Evolutionary conservation across 2,329 filamentous ascomycete species (phyloP).

Genomic region (Penicillium digitatum): DNA sequence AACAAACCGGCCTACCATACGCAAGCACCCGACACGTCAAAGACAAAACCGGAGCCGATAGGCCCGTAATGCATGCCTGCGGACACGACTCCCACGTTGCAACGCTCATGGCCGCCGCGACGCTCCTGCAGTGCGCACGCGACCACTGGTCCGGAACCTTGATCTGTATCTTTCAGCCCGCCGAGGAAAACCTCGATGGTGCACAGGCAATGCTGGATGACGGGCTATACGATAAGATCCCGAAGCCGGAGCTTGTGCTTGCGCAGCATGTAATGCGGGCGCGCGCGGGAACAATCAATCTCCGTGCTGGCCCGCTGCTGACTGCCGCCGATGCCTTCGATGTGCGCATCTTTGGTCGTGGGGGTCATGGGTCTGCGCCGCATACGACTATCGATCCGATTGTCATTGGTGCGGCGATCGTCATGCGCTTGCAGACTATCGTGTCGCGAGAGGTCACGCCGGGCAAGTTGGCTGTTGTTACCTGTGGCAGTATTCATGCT

Average conservation of each 20-base stretch:
- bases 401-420: constrained; percentile 42
- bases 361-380: constrained; percentile 45
- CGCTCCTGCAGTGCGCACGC: constrained; percentile 44
- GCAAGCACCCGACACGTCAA: constrained; percentile 48
- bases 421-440: constrained; percentile 42
- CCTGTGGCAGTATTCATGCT: constrained; percentile 43
- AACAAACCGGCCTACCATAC: constrained; percentile 54
- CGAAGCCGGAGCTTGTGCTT: constrained; percentile 54
- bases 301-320: constrained; percentile 33
- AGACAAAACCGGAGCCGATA: constrained; percentile 47
- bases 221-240: constrained; percentile 53
- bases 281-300: constrained; percentile 35
- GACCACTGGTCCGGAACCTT: constrained; percentile 57
- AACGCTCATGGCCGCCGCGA: constrained; percentile 53
- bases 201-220: constrained; percentile 58
- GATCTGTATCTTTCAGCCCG: constrained; percentile 60
- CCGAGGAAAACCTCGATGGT: constrained; percentile 57
- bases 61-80: constrained; percentile 65
- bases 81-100: constrained; percentile 65
- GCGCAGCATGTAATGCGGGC: constrained; percentile 52
- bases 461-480: constrained; percentile 45
- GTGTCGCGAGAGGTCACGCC: constrained; percentile 40
- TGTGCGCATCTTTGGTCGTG: constrained; percentile 41
- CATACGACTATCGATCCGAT: constrained; percentile 48
- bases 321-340: constrained; percentile 38